Percentiles rank a stretch among this genome's conserved stretches.
Evolutionary conservation across 106 monocot genomes (phyloP).

Genomic region (Allium sativum): DNA sequence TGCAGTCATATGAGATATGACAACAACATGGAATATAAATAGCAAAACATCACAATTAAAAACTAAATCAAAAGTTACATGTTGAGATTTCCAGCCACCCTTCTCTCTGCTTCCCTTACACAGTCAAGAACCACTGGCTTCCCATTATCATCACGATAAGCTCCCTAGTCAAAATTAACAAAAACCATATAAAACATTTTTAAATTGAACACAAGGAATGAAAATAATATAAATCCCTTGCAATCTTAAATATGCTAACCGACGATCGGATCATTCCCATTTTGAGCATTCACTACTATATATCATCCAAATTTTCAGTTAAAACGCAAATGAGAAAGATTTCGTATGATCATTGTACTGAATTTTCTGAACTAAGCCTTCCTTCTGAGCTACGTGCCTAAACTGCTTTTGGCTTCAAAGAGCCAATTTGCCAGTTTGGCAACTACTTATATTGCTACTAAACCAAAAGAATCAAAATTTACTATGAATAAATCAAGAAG

Average conservation of each 20-base stretch:
- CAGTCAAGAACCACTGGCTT: constrained; percentile 96
- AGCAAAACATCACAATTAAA: not conserved
- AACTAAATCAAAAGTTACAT: constrained; percentile 26
- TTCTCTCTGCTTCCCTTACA: constrained; percentile 80
- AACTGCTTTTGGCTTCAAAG: too few species aligned
- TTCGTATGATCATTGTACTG: not conserved
- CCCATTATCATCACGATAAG: constrained; percentile 94
- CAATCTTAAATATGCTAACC: too few species aligned
- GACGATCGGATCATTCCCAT: too few species aligned
- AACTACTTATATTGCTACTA: too few species aligned
- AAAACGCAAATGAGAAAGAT: not conserved
- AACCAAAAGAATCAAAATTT: not conserved
- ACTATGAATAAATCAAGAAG: not conserved
- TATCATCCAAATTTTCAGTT: too few species aligned
- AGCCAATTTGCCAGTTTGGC: too few species aligned
- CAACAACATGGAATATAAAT: not conserved
- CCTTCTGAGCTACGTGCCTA: too few species aligned
- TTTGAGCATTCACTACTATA: too few species aligned
- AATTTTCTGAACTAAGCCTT: too few species aligned
- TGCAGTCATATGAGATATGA: not conserved
- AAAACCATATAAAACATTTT: not conserved
- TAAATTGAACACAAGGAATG: not conserved
- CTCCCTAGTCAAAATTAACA: constrained; percentile 43
- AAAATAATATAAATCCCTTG: too few species aligned
- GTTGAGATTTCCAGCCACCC: constrained; percentile 75